A percentile compares a stretch with the other conserved stretches of the same genome.
Evolutionary conservation across 2,329 filamentous ascomycete genomes (phyloP).

Genomic region (Fusarium tjaetaba): DNA sequence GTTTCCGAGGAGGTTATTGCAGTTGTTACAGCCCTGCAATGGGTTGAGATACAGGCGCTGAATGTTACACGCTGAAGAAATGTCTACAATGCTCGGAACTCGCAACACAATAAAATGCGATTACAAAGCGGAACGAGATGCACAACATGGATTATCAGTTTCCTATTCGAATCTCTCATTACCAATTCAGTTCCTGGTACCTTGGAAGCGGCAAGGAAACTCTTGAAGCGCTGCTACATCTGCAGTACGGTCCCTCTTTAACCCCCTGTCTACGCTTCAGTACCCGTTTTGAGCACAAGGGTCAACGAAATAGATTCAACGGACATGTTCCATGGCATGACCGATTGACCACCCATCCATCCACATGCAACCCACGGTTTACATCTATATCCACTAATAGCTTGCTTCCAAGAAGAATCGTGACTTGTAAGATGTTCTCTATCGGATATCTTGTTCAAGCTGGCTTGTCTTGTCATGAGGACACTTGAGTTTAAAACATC

Average conservation of each 20-base stretch:
- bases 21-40: neutral
- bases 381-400: constrained; percentile 12
- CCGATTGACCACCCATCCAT: constrained; percentile 5
- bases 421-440: neutral
- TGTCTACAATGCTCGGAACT: neutral
- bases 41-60: neutral
- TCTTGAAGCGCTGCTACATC: constrained; percentile 8
- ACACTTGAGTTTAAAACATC: neutral
- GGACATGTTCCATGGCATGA: constrained; percentile 29
- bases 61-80: neutral
- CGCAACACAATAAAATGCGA: neutral
- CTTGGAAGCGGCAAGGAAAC: constrained; percentile 15
- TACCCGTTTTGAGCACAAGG: constrained; percentile 17
- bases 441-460: neutral
- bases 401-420: neutral
- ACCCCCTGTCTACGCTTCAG: neutral
- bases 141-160: constrained; percentile 9
- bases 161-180: constrained; percentile 8
- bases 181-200: constrained; percentile 18
- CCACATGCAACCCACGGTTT: constrained; percentile 17
- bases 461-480: neutral
- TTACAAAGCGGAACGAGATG: neutral
- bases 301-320: constrained; percentile 24
- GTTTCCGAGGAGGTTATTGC: constrained; percentile 1
- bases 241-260: constrained; percentile 21